These are phyloP conservation scores for Athelia psychrophila DNA, from an alignment of 1,284 basidiomycete species.

Conservation along the genomic window DNA sequence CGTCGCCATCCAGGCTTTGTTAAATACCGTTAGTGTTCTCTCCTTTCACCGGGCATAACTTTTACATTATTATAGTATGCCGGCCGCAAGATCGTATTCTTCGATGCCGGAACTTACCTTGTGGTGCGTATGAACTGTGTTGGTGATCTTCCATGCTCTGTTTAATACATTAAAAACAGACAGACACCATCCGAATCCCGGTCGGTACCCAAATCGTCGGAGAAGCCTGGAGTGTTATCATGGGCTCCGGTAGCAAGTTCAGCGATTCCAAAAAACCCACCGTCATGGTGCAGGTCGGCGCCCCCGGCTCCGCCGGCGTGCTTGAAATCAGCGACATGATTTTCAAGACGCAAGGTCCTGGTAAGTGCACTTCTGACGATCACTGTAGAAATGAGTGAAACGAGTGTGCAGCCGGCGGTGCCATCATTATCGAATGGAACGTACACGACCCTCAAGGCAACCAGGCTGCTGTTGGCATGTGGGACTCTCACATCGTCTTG, in stretches of 20 bases:
- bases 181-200: conserved; percentile 69
- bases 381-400: no score
- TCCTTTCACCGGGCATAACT: background rate
- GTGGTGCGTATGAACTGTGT: conserved; percentile 13
- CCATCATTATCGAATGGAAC: conserved; percentile 60
- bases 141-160: no score
- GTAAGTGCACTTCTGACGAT: conserved; percentile 25
- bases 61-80: conserved; percentile 43
- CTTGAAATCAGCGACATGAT: conserved; percentile 48
- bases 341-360: conserved; percentile 41
- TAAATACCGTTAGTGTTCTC: conserved; percentile 44
- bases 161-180: conserved; percentile 10
- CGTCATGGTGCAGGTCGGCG: conserved; percentile 59
- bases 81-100: conserved; percentile 76
- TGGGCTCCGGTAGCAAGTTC: conserved; percentile 63
- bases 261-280: conserved; percentile 49
- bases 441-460: conserved; percentile 43
- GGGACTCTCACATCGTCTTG: conserved; percentile 52
- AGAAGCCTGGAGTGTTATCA: conserved; percentile 75
- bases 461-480: conserved; percentile 51
- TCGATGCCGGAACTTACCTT: conserved; percentile 51
- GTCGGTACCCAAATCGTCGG: conserved; percentile 70
- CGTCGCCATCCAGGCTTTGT: conserved; percentile 56
- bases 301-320: conserved; percentile 30
- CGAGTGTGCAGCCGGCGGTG: conserved; percentile 38